Evolutionary conservation across 176 grass and related monocot genomes (phyloP).

Genomic region (Triticum dicoccoides): DNA sequence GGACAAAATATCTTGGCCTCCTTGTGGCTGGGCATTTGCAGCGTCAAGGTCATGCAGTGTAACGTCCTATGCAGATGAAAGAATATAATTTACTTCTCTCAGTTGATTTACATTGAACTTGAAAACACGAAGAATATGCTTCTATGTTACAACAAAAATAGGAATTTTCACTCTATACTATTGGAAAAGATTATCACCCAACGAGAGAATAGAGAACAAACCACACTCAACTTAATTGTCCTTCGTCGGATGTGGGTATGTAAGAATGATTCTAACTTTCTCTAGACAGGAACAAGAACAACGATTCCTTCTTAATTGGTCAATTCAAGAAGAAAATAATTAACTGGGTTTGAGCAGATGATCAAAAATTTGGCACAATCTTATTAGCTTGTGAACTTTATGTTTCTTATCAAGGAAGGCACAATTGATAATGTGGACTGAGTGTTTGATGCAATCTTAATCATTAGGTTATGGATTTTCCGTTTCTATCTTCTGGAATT

Average conservation of each 20-base stretch:
- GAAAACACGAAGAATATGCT: not conserved
- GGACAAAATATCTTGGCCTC: constrained; percentile 94
- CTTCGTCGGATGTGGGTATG: not conserved
- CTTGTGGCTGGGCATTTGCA: constrained; percentile 97
- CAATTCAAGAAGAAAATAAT: not conserved
- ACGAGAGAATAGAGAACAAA: not conserved
- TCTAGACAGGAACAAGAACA: not conserved
- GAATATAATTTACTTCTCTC: constrained; percentile 10
- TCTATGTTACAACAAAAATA: not conserved
- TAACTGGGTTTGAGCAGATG: not conserved
- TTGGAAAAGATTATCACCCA: not conserved
- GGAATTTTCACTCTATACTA: not conserved
- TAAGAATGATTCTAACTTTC: not conserved
- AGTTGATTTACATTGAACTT: not conserved
- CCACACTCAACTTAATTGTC: not conserved
- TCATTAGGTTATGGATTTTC: not conserved
- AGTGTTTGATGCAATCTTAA: not conserved
- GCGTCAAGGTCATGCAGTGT: constrained; percentile 95
- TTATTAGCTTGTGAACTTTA: not conserved
- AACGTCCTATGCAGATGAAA: constrained; percentile 63
- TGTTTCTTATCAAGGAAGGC: not conserved
- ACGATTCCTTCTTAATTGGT: not conserved
- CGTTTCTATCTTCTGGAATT: not conserved
- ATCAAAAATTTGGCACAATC: not conserved
- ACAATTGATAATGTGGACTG: not conserved